Percentiles rank a stretch among this genome's conserved stretches.
These are phyloP conservation scores for Yarrowia hollandica DNA, from an alignment of 805 yeast genomes.

Conservation along the genomic window DNA sequence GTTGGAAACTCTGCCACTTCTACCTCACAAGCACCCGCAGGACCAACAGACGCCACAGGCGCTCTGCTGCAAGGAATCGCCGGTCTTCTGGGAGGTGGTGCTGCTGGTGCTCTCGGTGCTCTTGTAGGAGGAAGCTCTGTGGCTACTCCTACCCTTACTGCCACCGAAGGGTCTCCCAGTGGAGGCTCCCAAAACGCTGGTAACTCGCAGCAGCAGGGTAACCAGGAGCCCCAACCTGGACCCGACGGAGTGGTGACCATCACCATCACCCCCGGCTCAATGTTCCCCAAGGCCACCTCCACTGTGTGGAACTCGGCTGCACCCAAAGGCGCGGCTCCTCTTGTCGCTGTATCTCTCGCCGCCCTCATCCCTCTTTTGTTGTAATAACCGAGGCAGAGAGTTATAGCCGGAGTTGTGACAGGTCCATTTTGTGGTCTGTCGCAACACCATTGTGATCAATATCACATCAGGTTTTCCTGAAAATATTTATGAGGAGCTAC, in stretches of 20 bases:
- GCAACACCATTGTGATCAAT: neutral
- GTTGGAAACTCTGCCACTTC: neutral
- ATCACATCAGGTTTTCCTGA: neutral
- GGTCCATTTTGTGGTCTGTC: no score
- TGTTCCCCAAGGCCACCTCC: conserved; percentile 7
- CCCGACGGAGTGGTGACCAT: conserved; percentile 11
- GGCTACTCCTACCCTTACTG: neutral
- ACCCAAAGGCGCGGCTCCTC: conserved; percentile 4
- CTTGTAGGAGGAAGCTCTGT: neutral
- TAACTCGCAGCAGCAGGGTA: no score
- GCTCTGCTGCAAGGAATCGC: conserved; percentile 3
- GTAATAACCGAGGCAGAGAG: neutral
- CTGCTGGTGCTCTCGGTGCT: neutral
- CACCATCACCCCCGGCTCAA: conserved; percentile 6
- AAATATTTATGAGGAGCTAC: conserved; percentile 22
- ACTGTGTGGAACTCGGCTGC: neutral
- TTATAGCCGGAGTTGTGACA: conserved; percentile 4
- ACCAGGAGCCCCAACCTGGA: neutral
- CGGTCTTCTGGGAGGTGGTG: conserved; percentile 16
- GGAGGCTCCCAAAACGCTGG: no score
- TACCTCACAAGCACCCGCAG: neutral
- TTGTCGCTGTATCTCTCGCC: conserved; percentile 8
- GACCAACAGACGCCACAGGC: conserved; percentile 3
- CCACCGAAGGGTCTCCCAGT: no score
- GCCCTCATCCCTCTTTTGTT: conserved; percentile 12